A percentile compares a stretch with the other conserved stretches of the same genome.
phyloP scores from a whole-genome alignment of 768 basidiomycete genomes.

The Pulveroboletus sp. region DNA sequence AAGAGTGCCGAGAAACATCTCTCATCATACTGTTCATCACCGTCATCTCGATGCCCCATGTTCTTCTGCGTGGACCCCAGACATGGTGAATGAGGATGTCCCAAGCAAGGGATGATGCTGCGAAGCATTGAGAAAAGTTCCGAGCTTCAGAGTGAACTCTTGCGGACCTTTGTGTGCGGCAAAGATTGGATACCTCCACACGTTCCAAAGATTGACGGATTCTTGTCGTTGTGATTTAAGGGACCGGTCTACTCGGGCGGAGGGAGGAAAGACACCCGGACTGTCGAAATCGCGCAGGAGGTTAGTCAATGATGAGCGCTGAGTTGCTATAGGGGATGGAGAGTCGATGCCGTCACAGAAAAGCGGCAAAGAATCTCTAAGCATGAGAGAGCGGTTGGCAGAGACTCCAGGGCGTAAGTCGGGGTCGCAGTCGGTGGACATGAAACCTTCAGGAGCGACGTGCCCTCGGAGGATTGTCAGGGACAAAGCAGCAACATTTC shows the following conservation, averaged over 20 bases:
- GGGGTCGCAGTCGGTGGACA: neutral
- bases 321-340: constrained; percentile 15
- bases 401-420: too few relatives aligned
- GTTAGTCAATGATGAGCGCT: constrained; percentile 16
- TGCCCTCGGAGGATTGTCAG: neutral
- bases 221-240: constrained; percentile 54
- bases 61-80: constrained; percentile 82
- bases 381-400: constrained; percentile 21
- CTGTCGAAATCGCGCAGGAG: constrained; percentile 54
- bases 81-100: constrained; percentile 78
- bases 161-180: constrained; percentile 60
- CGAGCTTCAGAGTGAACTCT: neutral
- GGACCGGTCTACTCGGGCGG: constrained; percentile 65
- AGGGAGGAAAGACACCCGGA: constrained; percentile 68
- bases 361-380: constrained; percentile 22
- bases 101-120: constrained; percentile 41
- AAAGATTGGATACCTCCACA: constrained; percentile 68
- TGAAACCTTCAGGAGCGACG: neutral
- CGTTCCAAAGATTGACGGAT: constrained; percentile 62
- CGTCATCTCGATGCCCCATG: constrained; percentile 96
- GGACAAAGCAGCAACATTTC: constrained; percentile 8
- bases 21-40: constrained; percentile 82
- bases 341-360: constrained; percentile 12
- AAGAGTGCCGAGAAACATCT: constrained; percentile 74
- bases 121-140: neutral